phyloP scores from a whole-genome alignment of 208 protist genomes.

The Trypanosoma rangeli region DNA sequence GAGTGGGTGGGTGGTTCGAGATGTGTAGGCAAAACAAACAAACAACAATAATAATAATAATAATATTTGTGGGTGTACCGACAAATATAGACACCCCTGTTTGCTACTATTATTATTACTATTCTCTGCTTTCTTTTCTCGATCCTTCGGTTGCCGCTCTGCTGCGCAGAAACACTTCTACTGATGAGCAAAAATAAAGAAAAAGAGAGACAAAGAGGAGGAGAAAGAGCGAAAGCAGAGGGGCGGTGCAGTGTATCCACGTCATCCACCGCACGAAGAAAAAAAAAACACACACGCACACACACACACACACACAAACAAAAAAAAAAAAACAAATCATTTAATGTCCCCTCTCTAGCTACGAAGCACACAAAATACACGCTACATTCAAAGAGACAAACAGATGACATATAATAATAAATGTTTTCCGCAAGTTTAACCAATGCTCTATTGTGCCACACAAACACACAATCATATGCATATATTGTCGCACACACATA shows the following conservation, averaged over 20 bases:
- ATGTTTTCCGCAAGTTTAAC: too few species aligned
- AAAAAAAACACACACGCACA: neutral
- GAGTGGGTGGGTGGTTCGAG: neutral
- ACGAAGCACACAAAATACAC: neutral
- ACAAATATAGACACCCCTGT: neutral
- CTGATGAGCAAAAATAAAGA: neutral
- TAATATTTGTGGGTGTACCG: neutral
- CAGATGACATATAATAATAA: too few species aligned
- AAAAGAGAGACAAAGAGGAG: neutral
- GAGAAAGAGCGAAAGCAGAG: neutral
- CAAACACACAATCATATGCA: too few species aligned
- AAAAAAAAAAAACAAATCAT: neutral
- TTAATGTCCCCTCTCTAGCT: neutral
- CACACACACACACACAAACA: neutral
- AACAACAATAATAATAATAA: neutral
- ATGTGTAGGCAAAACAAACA: neutral
- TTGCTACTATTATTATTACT: too few species aligned
- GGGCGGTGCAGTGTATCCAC: neutral
- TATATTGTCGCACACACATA: neutral
- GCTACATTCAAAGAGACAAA: neutral
- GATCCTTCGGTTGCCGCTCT: neutral
- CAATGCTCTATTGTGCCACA: too few species aligned
- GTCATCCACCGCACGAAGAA: neutral
- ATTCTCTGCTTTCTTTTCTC: slow-evolving; percentile 4
- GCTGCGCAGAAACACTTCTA: neutral